phyloP scores from a whole-genome alignment of 2,329 filamentous ascomycete species.

The Cladosporium velox region DNA sequence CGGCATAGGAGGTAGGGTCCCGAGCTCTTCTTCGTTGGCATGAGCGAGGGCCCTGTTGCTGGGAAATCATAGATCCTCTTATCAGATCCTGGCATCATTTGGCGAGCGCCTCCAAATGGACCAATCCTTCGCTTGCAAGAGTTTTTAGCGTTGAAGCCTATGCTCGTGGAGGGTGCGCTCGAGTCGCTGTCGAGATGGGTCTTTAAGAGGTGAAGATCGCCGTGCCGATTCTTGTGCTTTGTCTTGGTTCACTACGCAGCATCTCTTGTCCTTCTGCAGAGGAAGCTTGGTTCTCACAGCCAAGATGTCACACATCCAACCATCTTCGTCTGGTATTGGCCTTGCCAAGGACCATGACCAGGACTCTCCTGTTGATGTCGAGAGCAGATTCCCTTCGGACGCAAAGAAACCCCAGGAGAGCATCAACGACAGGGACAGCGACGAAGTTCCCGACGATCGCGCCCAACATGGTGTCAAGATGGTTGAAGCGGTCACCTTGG shows the following conservation, averaged over 20 bases:
- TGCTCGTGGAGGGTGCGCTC: slow-evolving; percentile 3
- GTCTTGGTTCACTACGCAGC: slow-evolving; percentile 9
- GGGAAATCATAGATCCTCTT: slow-evolving; percentile 15
- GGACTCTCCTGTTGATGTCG: not conserved
- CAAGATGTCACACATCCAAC: slow-evolving; percentile 18
- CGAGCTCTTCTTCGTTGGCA: not conserved
- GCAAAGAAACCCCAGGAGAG: not conserved
- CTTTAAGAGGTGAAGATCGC: slow-evolving; percentile 18
- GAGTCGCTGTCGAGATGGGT: not conserved
- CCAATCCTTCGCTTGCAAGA: slow-evolving; percentile 11
- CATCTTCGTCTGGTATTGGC: not conserved
- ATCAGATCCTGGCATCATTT: slow-evolving; percentile 20
- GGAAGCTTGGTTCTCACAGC: slow-evolving; percentile 13
- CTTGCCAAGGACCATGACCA: not conserved
- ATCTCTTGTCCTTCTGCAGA: slow-evolving; percentile 9
- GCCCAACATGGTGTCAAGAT: slow-evolving; percentile 40
- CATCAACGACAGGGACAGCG: slow-evolving; percentile 4
- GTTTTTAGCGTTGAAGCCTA: slow-evolving; percentile 9
- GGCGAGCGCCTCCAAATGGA: slow-evolving; percentile 9
- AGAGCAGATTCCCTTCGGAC: slow-evolving; percentile 1
- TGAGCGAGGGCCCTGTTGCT: not conserved
- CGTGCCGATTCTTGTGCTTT: slow-evolving; percentile 9
- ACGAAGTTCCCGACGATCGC: not conserved
- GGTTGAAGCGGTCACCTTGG: slow-evolving; percentile 44
- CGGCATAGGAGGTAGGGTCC: slow-evolving; percentile 17